Evolutionary conservation across 2,329 filamentous ascomycete species (phyloP), one percentile per base, ranked within the genome.

Genomic region (Simplicillium sp.): DNA sequence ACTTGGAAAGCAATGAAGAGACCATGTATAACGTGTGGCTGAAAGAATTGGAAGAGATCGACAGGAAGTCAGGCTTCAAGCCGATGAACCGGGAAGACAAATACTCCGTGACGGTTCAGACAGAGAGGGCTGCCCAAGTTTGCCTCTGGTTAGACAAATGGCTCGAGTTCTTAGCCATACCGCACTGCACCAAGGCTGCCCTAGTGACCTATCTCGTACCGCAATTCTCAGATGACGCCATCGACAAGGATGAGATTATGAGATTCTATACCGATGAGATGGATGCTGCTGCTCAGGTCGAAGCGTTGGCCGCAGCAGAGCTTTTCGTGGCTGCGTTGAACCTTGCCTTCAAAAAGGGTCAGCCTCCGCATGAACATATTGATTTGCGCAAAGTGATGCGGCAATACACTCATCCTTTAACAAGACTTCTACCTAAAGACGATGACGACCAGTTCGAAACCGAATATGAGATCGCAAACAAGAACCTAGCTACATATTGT

Each of bases 1-100:
- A 80, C 46, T 59, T 79, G 20, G 68, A 73, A 36, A 69, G 68
- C 17, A 67, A 68, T n/a, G 73, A 77, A 50, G 74, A 77, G 50
- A 60, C 62, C 12, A 66, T 70, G 44, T 77, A 77, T 49, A 68
- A 70, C 42, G 56, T 66, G 14, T 79, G 74, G 73, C 64, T 79
- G 11, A 65, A 72, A 46, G 72, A 77, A 48, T 56, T 80, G 11
- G 71, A 77, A 46, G 68, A 67, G 29, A 74, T 77, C 58, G 74
- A 79, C 43, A 67, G 66, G 43, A 71, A 72, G 37, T 76, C 71
- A 4, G 74, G 75, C 1, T 77, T 78, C 49, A 71, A 71, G 43
- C 68, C 71, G 11, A 60, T 75, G 43, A 73, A 67, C 38, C 64
- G 71, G 25, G 64, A 67, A 36, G 65, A 75, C 43, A 76, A 75